A percentile compares a stretch with the other conserved stretches of the same genome.
phyloP scores from a whole-genome alignment of 2,329 filamentous ascomycete species.

The Thielaviopsis punctulata region DNA sequence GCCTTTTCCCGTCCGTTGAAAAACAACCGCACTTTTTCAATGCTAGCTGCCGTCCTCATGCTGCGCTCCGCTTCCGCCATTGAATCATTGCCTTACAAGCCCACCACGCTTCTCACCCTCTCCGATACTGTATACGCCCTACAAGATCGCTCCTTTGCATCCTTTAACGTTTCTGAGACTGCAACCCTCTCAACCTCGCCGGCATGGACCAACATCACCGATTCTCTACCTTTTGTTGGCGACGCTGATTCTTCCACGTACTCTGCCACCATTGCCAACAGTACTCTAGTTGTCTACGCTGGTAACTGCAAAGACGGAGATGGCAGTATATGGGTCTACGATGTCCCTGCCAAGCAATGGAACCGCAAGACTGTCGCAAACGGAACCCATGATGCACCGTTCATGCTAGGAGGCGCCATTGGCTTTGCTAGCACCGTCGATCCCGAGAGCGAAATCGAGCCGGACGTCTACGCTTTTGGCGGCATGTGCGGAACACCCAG shows the following conservation, averaged over 20 bases:
- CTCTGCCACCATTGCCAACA: conserved; percentile 45
- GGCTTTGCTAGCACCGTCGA: conserved; percentile 48
- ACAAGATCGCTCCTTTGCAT: conserved; percentile 19
- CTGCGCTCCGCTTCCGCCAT: background rate
- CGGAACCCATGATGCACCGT: conserved; percentile 20
- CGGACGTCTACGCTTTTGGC: conserved; percentile 59
- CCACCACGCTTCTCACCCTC: conserved; percentile 8
- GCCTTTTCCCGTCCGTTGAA: background rate
- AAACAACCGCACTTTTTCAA: background rate
- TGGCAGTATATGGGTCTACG: conserved; percentile 52
- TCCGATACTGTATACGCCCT: conserved; percentile 52
- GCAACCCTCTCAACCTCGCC: conserved; percentile 32
- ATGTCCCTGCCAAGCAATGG: conserved; percentile 23
- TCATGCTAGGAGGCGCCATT: conserved; percentile 38
- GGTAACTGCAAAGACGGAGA: conserved; percentile 48
- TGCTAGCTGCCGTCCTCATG: background rate
- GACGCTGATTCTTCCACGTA: conserved; percentile 38
- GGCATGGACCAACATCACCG: conserved; percentile 33
- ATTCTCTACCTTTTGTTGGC: conserved; percentile 44
- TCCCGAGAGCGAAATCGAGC: conserved; percentile 22
- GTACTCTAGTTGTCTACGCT: conserved; percentile 53
- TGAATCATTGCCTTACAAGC: conserved; percentile 5
- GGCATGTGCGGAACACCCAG: conserved; percentile 52
- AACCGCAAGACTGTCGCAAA: conserved; percentile 11
- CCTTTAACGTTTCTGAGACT: conserved; percentile 44